Evolutionary conservation across 2,329 filamentous ascomycete species (phyloP).

Genomic region (Fusarium zealandicum): DNA sequence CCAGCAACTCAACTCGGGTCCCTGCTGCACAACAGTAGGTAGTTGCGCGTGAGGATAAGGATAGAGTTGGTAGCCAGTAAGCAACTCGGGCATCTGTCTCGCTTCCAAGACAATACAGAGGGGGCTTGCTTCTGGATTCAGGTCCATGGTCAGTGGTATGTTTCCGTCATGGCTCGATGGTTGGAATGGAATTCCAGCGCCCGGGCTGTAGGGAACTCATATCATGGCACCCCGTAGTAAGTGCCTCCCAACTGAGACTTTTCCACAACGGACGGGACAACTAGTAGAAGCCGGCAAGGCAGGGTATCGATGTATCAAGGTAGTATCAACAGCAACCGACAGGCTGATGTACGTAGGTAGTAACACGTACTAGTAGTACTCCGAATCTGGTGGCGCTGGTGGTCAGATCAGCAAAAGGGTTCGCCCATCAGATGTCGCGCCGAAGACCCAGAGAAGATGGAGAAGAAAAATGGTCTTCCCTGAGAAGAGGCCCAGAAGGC

Average conservation of each 20-base stretch:
- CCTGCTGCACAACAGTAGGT: neutral
- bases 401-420: conserved; percentile 23
- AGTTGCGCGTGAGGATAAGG: no score
- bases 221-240: conserved; percentile 1
- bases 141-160: conserved; percentile 8
- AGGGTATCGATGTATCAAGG: no score
- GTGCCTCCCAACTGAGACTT: conserved; percentile 11
- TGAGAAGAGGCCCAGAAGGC: conserved; percentile 20
- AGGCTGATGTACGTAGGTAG: neutral
- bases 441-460: conserved; percentile 8
- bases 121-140: conserved; percentile 20
- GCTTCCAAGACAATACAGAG: conserved; percentile 8
- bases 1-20: neutral
- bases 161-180: conserved; percentile 18
- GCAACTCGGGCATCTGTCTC: neutral
- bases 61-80: conserved; percentile 2
- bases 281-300: conserved; percentile 9
- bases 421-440: conserved; percentile 3
- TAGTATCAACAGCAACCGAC: conserved; percentile 15
- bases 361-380: neutral
- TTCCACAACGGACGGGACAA: conserved; percentile 24
- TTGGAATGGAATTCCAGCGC: conserved; percentile 34
- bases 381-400: conserved; percentile 22
- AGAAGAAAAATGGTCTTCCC: conserved; percentile 8
- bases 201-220: conserved; percentile 27